Base-by-base conservation (phyloP, 179 eudicot species). In the Actinidia chinensis region DNA sequence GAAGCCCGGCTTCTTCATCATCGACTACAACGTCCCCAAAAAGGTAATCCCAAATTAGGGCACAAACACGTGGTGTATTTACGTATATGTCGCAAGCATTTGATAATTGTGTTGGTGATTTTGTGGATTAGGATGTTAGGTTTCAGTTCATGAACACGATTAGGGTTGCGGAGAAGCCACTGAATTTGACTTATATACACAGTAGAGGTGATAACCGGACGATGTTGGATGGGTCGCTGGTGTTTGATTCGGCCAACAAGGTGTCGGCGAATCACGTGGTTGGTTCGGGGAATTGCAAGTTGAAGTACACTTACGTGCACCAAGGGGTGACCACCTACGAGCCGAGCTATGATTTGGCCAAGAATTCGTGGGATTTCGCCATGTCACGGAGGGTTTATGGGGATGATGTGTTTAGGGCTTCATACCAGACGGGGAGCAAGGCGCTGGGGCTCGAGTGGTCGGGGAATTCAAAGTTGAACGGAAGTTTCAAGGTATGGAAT, bases 361-460 rank as follows among this genome's bases (percentile, higher is more conserved):
- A 88, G 85, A 84, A 89, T 82, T 77, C 92, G 2, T 92, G 97
- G 97, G 97, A 91, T 85, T 91, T 92, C n/a, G 88, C 87, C 3
- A 71, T 91, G 58, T 84, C 95, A 0, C 82, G 90, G 79, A 87
- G 64, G 87, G 88, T 92, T 83, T 88, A 83, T 76, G 91, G 88
- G 4, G 86, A 88, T 71, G 88, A 92, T 78, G 83, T 91, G 67
- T 60, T 91, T 48, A 89, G 80, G 87, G 97, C 92, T 75, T 83
- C 95, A 0, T 91, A 89, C 84, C 93, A 92, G 83, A 88, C 92
- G 2, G 82, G 85, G 6, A 87, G 74, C 80, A 86, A 85, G 80
- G 63, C 68, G 36, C 85, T 92, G 79, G 97, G 90, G 42, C 47
- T 92, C 1, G 97, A 92, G 52, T 92, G 95, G 92, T 75, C 85